Conservation (phyloP, 331 rosid species). For the Acacia pycnantha region DNA sequence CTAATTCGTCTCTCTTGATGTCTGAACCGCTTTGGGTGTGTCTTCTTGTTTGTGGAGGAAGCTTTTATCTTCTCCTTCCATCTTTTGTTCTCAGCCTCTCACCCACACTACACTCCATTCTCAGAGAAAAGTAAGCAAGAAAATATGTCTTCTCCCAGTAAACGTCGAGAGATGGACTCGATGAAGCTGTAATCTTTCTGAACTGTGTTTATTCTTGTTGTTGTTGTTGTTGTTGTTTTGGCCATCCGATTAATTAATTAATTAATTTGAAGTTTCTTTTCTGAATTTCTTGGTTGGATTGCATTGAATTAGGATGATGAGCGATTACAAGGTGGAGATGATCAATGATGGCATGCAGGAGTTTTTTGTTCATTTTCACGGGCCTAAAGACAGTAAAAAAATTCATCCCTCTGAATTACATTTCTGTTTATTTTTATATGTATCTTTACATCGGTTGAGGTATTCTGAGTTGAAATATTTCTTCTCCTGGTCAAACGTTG, state of each 20-base stretch:
- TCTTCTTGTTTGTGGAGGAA: constrained; percentile 27
- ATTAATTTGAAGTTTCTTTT: background rate
- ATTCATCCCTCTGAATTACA: constrained; percentile 30
- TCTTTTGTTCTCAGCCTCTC: constrained; percentile 31
- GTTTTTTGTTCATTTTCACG: constrained; percentile 76
- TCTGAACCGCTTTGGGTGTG: constrained; percentile 31
- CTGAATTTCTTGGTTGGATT: constrained; percentile 31
- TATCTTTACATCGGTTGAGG: background rate
- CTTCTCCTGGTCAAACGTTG: constrained; percentile 7
- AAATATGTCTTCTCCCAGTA: constrained; percentile 83
- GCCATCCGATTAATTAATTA: background rate
- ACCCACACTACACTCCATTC: background rate
- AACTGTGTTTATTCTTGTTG: background rate
- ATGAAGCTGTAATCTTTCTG: constrained; percentile 70
- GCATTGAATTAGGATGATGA: constrained; percentile 74
- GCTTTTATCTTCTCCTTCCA: constrained; percentile 7
- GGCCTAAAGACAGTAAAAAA: constrained; percentile 79
- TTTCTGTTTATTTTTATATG: background rate
- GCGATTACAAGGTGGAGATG: constrained; percentile 89
- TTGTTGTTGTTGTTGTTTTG: background rate
- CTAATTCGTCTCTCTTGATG: background rate
- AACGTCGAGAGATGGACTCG: constrained; percentile 91
- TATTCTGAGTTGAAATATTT: background rate
- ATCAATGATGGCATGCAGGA: constrained; percentile 87
- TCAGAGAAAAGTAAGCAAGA: background rate